A percentile compares a stretch with the other conserved stretches of the same genome.
phyloP scores from a whole-genome alignment of 2,329 filamentous ascomycete species.

The Myriosclerotinia curreyana region DNA sequence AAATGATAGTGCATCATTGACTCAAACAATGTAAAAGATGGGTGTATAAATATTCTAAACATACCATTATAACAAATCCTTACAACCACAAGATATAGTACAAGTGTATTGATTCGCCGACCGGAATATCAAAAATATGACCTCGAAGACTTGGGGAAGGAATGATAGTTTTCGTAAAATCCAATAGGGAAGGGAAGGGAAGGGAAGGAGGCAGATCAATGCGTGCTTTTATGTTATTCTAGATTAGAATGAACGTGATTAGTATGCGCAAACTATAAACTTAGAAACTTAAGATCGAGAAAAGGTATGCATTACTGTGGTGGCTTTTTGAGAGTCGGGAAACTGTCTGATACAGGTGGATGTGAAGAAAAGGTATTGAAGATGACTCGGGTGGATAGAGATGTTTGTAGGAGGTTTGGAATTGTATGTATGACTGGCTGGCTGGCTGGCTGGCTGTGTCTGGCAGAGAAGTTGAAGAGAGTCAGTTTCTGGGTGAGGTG shows the following conservation, averaged over 20 bases:
- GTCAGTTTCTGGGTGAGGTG: neutral
- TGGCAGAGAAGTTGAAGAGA: too few species aligned
- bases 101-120: neutral
- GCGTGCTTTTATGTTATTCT: neutral
- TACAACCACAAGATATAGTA: neutral
- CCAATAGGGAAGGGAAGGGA: neutral
- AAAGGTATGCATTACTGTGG: neutral
- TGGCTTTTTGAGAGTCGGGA: neutral
- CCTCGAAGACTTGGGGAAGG: neutral
- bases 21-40: neutral
- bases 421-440: too few species aligned
- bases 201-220: neutral
- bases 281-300: neutral
- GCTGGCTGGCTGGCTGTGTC: too few species aligned
- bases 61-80: neutral
- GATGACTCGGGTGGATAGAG: neutral
- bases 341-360: neutral
- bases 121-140: neutral
- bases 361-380: neutral
- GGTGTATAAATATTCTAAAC: neutral
- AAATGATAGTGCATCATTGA: too few species aligned
- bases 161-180: neutral
- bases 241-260: neutral
- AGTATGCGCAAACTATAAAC: neutral
- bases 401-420: too few species aligned